phyloP scores from a whole-genome alignment of 2,329 filamentous ascomycete genomes.

The Atkinsonella hypoxylon region DNA sequence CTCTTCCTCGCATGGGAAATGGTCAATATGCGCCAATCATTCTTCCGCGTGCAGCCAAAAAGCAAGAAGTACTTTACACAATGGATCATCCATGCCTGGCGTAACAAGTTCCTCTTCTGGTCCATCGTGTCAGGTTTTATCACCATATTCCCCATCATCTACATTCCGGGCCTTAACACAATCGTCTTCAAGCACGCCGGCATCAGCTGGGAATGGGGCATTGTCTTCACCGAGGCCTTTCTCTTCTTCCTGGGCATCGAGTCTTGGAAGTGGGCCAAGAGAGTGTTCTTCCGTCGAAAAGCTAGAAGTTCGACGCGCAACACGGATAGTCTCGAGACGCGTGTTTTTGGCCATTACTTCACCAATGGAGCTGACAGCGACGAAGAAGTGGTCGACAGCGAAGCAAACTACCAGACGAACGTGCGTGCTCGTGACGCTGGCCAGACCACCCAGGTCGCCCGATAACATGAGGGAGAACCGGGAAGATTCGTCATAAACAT shows the following conservation, averaged over 20 bases:
- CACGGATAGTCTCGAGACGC: conserved; percentile 19
- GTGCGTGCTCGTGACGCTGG: background rate
- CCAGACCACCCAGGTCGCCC: conserved; percentile 5
- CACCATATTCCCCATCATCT: conserved; percentile 50
- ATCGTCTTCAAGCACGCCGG: conserved; percentile 57
- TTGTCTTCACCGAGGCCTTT: conserved; percentile 47
- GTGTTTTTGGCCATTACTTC: conserved; percentile 22
- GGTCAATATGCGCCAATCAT: conserved; percentile 55
- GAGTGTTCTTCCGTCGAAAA: conserved; percentile 21
- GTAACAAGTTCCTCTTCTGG: conserved; percentile 57
- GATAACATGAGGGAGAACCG: conserved; percentile 10
- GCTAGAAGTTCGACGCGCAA: conserved; percentile 11
- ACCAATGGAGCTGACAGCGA: conserved; percentile 11
- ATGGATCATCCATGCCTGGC: conserved; percentile 53
- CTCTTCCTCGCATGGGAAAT: conserved; percentile 69
- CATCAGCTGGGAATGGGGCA: conserved; percentile 61
- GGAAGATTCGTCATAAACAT: background rate
- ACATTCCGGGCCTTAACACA: conserved; percentile 55
- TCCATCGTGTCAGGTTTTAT: conserved; percentile 48
- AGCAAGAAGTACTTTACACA: conserved; percentile 49
- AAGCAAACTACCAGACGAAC: conserved; percentile 7
- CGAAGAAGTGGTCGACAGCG: conserved; percentile 5
- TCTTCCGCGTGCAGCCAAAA: conserved; percentile 60
- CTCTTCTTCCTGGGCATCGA: conserved; percentile 54
- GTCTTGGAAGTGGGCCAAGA: conserved; percentile 57